These are phyloP conservation scores for Thraustochytrium sp. DNA, from an alignment of 352 stramenopile species.

Conservation along the genomic window DNA sequence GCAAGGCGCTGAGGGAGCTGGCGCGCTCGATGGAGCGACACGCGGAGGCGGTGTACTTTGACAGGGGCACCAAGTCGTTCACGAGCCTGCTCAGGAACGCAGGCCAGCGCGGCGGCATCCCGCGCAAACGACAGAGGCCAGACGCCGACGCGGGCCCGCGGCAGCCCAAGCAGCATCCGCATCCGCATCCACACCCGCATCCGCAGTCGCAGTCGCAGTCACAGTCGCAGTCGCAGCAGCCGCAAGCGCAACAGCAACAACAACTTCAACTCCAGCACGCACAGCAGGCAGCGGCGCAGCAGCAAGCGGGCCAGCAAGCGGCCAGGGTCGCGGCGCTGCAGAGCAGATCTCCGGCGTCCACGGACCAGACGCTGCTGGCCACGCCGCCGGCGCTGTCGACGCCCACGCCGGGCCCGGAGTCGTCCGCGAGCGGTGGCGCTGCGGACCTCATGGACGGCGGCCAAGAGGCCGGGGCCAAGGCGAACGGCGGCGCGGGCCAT, in stretches of 20 bases:
- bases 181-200: background rate
- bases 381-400: background rate
- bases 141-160: background rate
- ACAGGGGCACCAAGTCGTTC: slow-evolving; percentile 9
- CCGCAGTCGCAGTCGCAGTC: background rate
- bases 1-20: background rate
- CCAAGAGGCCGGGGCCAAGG: too few species aligned
- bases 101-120: background rate
- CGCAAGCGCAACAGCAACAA: too few species aligned
- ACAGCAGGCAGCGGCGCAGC: too few species aligned
- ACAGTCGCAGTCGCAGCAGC: background rate
- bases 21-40: background rate
- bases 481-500: too few species aligned
- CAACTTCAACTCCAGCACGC: too few species aligned
- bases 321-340: too few species aligned
- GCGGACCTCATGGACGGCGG: too few species aligned
- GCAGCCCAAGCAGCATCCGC: background rate
- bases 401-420: background rate
- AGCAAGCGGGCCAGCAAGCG: too few species aligned
- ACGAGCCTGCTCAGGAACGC: background rate
- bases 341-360: background rate
- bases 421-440: too few species aligned
- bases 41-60: background rate
- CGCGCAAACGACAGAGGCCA: background rate
- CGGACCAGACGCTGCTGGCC: background rate